Conservation (phyloP, 2,329 filamentous ascomycete species). For the Alternaria incomplexa region DNA sequence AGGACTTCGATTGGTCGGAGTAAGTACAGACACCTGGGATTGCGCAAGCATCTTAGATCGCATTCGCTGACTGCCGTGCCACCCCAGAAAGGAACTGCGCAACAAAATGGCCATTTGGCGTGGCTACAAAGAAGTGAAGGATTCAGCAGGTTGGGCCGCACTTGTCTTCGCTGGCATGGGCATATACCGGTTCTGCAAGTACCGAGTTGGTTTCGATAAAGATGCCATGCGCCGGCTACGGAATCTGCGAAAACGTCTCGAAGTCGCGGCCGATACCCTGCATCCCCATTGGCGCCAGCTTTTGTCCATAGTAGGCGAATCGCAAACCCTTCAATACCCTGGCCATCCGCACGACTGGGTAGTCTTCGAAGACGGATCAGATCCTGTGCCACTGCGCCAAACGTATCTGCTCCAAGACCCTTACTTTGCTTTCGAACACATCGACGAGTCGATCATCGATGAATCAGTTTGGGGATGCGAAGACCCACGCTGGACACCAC, state of each 20-base stretch:
- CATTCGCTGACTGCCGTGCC: background rate
- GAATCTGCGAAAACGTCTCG: constrained; percentile 55
- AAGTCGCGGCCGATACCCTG: constrained; percentile 60
- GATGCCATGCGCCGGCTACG: constrained; percentile 58
- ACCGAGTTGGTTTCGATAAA: constrained; percentile 60
- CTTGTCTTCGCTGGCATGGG: constrained; percentile 65
- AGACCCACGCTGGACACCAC: constrained; percentile 56
- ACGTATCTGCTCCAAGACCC: constrained; percentile 58
- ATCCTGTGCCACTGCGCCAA: constrained; percentile 52
- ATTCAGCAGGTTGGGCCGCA: constrained; percentile 62
- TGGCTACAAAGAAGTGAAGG: constrained; percentile 65
- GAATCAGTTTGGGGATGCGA: constrained; percentile 56
- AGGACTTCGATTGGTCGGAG: constrained; percentile 62
- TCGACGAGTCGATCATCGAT: constrained; percentile 60
- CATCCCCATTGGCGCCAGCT: constrained; percentile 61
- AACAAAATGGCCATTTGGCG: constrained; percentile 63
- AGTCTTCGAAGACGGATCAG: constrained; percentile 52
- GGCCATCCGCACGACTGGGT: constrained; percentile 63
- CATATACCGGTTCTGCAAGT: constrained; percentile 68
- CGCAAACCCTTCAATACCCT: constrained; percentile 49
- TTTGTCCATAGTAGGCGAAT: constrained; percentile 55
- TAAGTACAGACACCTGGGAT: background rate
- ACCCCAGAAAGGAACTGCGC: constrained; percentile 57
- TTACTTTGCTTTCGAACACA: constrained; percentile 56
- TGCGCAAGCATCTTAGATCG: background rate